Evolutionary conservation across 495 filamentous ascomycete species (phyloP), one percentile per base, ranked within the genome.

Genomic region (Hypoxylon intermedium): DNA sequence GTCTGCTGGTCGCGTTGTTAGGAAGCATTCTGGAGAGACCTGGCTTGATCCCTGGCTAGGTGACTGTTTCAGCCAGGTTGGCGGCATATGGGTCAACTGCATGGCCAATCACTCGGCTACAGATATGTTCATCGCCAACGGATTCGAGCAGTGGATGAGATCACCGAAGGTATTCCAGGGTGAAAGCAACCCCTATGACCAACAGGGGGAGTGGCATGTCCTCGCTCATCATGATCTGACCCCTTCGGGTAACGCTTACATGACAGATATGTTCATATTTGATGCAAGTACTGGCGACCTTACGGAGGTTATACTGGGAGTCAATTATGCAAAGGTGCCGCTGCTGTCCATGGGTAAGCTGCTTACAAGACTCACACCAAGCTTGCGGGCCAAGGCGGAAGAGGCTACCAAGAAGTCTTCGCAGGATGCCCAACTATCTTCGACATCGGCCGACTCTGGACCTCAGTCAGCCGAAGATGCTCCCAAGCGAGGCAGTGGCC

Each of bases 201-300:
- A 48, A 6, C 44, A 48, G 13, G 26, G 34, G 18, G 67, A 73
- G n/a, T 54, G 43, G 43, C 42, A 57, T 12, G 45, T 58, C 9
- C 43, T 58, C 2, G 54, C 54, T 7, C 43, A 37, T 1, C 54
- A 58, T 20, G 23, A 49, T 6, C 2, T 24, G 44, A 15, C 34
- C 12, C 11, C 41, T 2, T 71, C 65, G 0, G 74, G 74, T 0
- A 65, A 68, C 6, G 30, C 42, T 1, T 81, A 60, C 55, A 58
- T 72, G 6, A 81, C 67, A 0, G 81, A 83, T 51, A 63, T 82
- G 0, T 84, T 82, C 50, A 65, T 79, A 0, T 84, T 82, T 51
- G 72, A 81, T 51, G 28, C 76, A 0, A 56, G 38, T 0, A 73
- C 47, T 3, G 76, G 78, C 0, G 18, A 44, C 3, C 59, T 83